These are phyloP conservation scores for Ganoderma resinaceum DNA, from an alignment of 1,284 basidiomycete species.

Conservation along the genomic window DNA sequence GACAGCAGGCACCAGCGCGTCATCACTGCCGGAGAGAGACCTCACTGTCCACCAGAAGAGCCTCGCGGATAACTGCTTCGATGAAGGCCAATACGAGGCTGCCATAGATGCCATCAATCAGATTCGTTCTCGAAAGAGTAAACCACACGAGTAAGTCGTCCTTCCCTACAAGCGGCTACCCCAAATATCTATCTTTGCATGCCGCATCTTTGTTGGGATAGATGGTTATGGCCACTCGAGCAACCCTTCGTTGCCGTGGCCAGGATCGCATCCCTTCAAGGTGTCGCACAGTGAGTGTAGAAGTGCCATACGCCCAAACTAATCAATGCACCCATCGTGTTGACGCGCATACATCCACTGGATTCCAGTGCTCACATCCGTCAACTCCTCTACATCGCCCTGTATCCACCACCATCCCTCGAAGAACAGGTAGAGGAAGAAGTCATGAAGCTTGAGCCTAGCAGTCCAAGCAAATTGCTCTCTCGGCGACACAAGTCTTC, in stretches of 20 bases:
- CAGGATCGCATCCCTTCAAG: neutral
- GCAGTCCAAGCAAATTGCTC: slow-evolving; percentile 53
- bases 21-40: slow-evolving; percentile 47
- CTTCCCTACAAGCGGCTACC: neutral
- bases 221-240: neutral
- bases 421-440: slow-evolving; percentile 42
- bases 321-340: slow-evolving; percentile 11
- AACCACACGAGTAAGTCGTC: slow-evolving; percentile 57
- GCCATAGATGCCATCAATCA: slow-evolving; percentile 67
- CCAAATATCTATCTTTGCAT: neutral
- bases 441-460: slow-evolving; percentile 35
- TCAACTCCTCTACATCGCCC: slow-evolving; percentile 70
- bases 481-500: slow-evolving; percentile 49
- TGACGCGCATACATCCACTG: slow-evolving; percentile 16
- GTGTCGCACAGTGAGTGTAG: neutral
- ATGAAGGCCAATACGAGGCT: slow-evolving; percentile 74
- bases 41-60: slow-evolving; percentile 62
- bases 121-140: slow-evolving; percentile 59
- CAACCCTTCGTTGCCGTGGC: neutral
- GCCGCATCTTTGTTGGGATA: neutral
- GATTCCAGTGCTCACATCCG: slow-evolving; percentile 61
- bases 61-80: slow-evolving; percentile 72
- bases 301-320: neutral
- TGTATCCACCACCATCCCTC: slow-evolving; percentile 56
- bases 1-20: slow-evolving; percentile 3